phyloP scores from a whole-genome alignment of 2,329 filamentous ascomycete species.

The Graphilbum fragrans region DNA sequence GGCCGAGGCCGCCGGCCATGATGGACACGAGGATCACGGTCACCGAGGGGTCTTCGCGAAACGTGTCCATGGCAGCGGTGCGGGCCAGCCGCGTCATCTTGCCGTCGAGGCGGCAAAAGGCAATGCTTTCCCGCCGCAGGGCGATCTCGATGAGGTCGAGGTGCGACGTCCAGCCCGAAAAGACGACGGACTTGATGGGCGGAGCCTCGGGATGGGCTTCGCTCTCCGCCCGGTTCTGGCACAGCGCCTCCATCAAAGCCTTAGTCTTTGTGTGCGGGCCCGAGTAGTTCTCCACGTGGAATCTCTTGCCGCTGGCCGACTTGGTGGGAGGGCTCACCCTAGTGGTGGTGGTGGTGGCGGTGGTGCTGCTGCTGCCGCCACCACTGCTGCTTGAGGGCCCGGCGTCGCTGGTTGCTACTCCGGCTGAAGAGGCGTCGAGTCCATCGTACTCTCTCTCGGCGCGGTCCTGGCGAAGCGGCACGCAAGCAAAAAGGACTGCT shows the following conservation, averaged over 20 bases:
- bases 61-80: constrained; percentile 61
- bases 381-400: constrained; percentile 15
- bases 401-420: constrained; percentile 22
- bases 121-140: constrained; percentile 53
- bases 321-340: background rate
- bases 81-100: constrained; percentile 70
- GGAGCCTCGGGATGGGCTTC: constrained; percentile 48
- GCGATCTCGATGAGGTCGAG: constrained; percentile 85
- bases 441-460: constrained; percentile 45
- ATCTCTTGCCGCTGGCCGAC: constrained; percentile 26
- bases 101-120: constrained; percentile 75
- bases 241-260: constrained; percentile 64
- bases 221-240: constrained; percentile 51
- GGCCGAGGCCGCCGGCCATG: constrained; percentile 78
- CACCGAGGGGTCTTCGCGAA: constrained; percentile 59
- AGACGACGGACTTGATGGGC: constrained; percentile 86
- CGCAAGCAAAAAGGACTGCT: constrained; percentile 50
- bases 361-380: background rate
- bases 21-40: constrained; percentile 85
- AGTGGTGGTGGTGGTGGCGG: background rate
- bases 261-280: constrained; percentile 89
- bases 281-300: constrained; percentile 54
- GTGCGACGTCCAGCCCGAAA: constrained; percentile 92
- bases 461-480: constrained; percentile 54
- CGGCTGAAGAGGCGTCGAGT: no score